Base-by-base conservation (phyloP, 2,329 filamentous ascomycete genomes). In the Neonectria neomacrospora region DNA sequence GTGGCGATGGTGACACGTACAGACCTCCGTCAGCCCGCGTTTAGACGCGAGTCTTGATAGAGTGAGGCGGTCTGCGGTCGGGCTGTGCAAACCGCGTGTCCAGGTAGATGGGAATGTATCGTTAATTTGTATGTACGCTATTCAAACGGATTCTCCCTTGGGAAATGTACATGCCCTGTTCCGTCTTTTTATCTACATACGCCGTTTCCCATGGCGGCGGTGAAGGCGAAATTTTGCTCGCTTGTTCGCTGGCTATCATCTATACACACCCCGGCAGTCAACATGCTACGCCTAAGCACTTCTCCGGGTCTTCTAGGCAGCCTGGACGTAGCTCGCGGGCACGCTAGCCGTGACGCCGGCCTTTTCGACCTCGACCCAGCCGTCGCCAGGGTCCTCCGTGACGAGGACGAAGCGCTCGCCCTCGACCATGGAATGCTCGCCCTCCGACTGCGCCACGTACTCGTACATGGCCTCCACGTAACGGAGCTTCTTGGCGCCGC, bases 291-390 rank as follows among this genome's bases (percentile, higher is more conserved):
- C 51, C 45, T 18, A 60, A 45, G 39, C 23, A 23, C 30, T 8
- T 34, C 41, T 23, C 26, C 48, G 28, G 57, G 10, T 47, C 32
- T 37, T 72, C 79, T 82, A 91, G 54, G 92, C 88, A 73, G 90
- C 87, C 79, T 94, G 91, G 63, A 98, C 87, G 81, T 98, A 99
- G 78, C 93, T 97, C 39, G 94, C 94, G 48, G 96, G 96, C 57
- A 99, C 96, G 77, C 94, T 97, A 75, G 90, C 94, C 52, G 90
- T 93, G 42, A 89, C 83, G 1, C 94, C 94, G 18, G 93, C 94
- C 78, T 93, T 94, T 81, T 98, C 96, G 18, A 99, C 96, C 81
- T 98, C 96, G 28, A 90, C 93, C 96, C 96, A 99, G 0, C 96
- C 96, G 80, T 98, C 96, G 1, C 96, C 96, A 0, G 90, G 86